Evolutionary conservation across 2,329 filamentous ascomycete genomes (phyloP), one percentile per base, ranked within the genome.

Genomic region (Clonostachys sp.): DNA sequence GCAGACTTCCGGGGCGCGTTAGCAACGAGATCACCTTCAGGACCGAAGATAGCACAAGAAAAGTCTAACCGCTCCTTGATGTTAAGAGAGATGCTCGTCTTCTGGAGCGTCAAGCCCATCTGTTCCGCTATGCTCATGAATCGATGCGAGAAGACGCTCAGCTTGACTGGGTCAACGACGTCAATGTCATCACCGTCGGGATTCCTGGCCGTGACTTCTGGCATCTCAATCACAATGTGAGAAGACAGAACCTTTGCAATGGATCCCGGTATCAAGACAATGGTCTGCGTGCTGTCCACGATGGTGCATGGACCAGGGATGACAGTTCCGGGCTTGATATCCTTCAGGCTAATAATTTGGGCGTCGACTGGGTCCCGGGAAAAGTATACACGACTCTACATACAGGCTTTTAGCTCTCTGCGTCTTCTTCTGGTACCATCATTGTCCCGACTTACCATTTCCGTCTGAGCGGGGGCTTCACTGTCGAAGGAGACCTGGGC

Each of bases 41-140:
- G 77, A 41, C 87, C 86, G 56, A 91, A 91, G 0, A 91, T 67
- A 2, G 87, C 87, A 48, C 87, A 91, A 0, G 85, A 89, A 58
- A 89, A 91, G 54, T 91, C 87, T 0, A 91, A 72, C 14, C 87
- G 76, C 58, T 91, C 88, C 56, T 91, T 86, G 62, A 91, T 86
- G 55, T 90, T 91, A 0, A 83, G 87, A 39, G 80, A 86, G 18
- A 91, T 83, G 53, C 82, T 84, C 0, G 86, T 90, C 68, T 90
- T 89, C 56, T 91, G 85, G 45, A 91, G 64, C 3, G 85, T 84
- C 41, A 84, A 75, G 0, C 87, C 86, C 87, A 91, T 91, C 58
- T 91, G 86, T 60, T 91, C 87, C 1, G 87, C 87, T 48, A 91
- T 88, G 2, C 84, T 83, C 87, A 91, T 91, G 66, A 91, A 91